Conservation (phyloP, 1,284 basidiomycete species). For the Puccinia horiana region DNA sequence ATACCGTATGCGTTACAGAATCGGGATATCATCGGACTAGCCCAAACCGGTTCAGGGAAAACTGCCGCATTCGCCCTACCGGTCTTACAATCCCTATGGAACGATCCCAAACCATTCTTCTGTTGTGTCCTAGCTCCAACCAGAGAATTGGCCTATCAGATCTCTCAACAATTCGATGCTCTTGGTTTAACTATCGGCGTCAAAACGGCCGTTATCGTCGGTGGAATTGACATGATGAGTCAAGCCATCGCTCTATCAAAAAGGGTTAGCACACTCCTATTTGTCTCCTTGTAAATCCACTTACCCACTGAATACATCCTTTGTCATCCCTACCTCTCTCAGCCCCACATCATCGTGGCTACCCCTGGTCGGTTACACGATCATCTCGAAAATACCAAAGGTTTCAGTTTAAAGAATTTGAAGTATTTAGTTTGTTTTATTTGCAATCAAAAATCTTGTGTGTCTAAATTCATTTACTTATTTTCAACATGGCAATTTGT, state of each 20-base stretch:
- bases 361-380: slow-evolving; percentile 93
- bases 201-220: slow-evolving; percentile 85
- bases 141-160: slow-evolving; percentile 96
- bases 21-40: slow-evolving; percentile 94
- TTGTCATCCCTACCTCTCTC: neutral
- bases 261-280: slow-evolving; percentile 54
- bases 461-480: neutral
- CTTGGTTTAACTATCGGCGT: slow-evolving; percentile 93
- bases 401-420: slow-evolving; percentile 82
- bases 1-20: slow-evolving; percentile 88
- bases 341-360: slow-evolving; percentile 93
- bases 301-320: neutral
- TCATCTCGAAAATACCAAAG: slow-evolving; percentile 97
- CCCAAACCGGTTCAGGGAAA: slow-evolving; percentile 95
- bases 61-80: slow-evolving; percentile 96
- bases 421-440: slow-evolving; percentile 76
- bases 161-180: slow-evolving; percentile 91
- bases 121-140: slow-evolving; percentile 94
- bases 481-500: neutral
- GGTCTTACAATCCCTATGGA: slow-evolving; percentile 94
- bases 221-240: slow-evolving; percentile 90
- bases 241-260: slow-evolving; percentile 93
- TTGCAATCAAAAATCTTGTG: neutral
- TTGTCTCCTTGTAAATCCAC: neutral
- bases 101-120: slow-evolving; percentile 89